A percentile compares a stretch with the other conserved stretches of the same genome.
These are phyloP conservation scores for Ustilaginoidea virens DNA, from an alignment of 2,329 filamentous ascomycete genomes.

Conservation along the genomic window DNA sequence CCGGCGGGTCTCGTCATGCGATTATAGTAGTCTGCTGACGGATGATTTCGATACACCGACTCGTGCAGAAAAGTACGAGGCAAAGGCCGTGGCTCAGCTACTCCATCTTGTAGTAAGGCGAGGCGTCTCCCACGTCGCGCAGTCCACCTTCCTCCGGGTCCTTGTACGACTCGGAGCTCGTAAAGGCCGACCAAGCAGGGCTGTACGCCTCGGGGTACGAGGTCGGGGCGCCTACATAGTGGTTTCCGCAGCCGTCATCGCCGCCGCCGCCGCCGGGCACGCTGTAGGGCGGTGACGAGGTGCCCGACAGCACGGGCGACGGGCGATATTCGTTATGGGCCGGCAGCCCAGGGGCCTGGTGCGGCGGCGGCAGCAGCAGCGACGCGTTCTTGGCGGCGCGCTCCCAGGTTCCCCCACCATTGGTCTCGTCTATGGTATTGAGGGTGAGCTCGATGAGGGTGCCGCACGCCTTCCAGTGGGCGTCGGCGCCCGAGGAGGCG, in stretches of 20 bases:
- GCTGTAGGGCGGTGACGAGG: too few relatives aligned
- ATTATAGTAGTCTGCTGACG: too few relatives aligned
- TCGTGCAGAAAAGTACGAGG: constrained; percentile 48
- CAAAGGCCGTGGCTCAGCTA: constrained; percentile 30
- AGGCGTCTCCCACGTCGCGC: constrained; percentile 26
- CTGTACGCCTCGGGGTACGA: constrained; percentile 43
- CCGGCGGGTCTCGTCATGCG: too few relatives aligned
- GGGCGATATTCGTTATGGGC: too few relatives aligned
- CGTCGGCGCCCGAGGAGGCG: constrained; percentile 38
- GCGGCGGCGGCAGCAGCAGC: constrained; percentile 43
- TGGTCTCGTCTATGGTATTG: constrained; percentile 53
- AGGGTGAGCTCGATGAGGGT: constrained; percentile 59
- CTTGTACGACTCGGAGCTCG: constrained; percentile 46
- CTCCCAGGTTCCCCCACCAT: constrained; percentile 51
- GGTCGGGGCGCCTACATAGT: too few relatives aligned
- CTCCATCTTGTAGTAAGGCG: constrained; percentile 27
- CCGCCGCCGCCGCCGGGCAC: too few relatives aligned
- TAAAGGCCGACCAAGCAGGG: constrained; percentile 46
- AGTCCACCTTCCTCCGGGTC: constrained; percentile 41
- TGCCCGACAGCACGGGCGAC: too few relatives aligned
- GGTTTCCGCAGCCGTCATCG: too few relatives aligned
- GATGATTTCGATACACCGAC: constrained; percentile 48
- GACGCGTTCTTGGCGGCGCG: constrained; percentile 42
- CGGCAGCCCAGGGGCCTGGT: constrained; percentile 35
- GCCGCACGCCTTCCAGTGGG: constrained; percentile 38